Evolutionary conservation across 352 stramenopile genomes (phyloP).

Genomic region (Phytopythium vexans): DNA sequence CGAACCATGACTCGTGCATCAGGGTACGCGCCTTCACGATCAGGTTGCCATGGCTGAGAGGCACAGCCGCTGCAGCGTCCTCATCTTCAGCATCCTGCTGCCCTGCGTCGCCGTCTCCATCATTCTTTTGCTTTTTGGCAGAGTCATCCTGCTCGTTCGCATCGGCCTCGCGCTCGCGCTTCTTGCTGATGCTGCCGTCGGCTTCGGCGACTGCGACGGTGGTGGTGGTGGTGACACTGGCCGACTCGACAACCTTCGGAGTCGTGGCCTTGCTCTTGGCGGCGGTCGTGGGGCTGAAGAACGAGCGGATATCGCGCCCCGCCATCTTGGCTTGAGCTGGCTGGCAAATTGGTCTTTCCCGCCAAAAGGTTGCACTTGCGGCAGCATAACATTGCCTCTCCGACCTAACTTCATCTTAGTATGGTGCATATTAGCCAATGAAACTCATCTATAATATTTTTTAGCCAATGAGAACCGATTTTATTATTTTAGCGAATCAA

Average conservation of each 20-base stretch:
- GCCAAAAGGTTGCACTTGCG: neutral
- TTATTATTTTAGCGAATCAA: constrained; percentile 7
- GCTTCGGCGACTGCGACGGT: neutral
- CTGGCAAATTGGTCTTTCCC: neutral
- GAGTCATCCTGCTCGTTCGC: constrained; percentile 1
- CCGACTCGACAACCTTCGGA: neutral
- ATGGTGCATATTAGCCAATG: neutral
- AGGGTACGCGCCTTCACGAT: constrained; percentile 39
- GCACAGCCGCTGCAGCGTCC: constrained; percentile 7
- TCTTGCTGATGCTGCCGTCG: constrained; percentile 2
- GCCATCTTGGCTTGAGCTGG: constrained; percentile 1
- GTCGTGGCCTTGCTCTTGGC: constrained; percentile 12
- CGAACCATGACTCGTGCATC: constrained; percentile 59
- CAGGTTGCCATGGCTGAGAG: constrained; percentile 24
- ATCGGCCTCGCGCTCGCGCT: neutral
- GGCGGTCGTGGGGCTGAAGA: constrained; percentile 35
- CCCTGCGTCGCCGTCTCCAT: neutral
- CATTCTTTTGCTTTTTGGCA: neutral
- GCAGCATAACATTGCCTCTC: constrained; percentile 1
- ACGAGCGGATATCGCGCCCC: constrained; percentile 55
- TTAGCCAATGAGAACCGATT: constrained; percentile 2
- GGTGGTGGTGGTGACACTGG: neutral
- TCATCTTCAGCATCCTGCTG: constrained; percentile 4
- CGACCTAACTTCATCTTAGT: constrained; percentile 2
- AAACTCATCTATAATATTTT: neutral